Conservation (phyloP, 768 basidiomycete species). For the Mrakia hoshinonis region DNA sequence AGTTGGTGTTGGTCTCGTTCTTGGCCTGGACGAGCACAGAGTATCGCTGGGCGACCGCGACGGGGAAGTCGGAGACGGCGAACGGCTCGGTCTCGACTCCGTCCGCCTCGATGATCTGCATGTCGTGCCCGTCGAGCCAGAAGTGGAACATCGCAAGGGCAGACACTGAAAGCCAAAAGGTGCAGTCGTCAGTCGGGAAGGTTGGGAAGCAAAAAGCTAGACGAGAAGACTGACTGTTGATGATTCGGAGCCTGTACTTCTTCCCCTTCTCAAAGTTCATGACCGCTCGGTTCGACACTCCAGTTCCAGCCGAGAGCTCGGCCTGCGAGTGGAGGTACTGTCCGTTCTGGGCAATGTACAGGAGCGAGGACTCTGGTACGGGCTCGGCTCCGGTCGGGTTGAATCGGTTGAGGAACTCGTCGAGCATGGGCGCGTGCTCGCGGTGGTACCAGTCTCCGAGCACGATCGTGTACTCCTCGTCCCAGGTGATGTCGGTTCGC, state of each 20-base stretch:
- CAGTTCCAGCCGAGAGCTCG: slow-evolving; percentile 47
- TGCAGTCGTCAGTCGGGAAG: not conserved
- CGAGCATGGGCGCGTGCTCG: slow-evolving; percentile 4
- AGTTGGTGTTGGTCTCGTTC: slow-evolving; percentile 76
- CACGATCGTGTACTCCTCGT: slow-evolving; percentile 80
- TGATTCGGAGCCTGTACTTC: slow-evolving; percentile 78
- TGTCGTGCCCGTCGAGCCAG: slow-evolving; percentile 43
- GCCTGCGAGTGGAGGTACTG: slow-evolving; percentile 56
- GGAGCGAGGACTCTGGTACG: slow-evolving; percentile 72
- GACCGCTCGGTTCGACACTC: slow-evolving; percentile 72
- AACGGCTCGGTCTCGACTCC: slow-evolving; percentile 59
- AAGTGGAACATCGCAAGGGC: slow-evolving; percentile 39
- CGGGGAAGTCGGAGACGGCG: slow-evolving; percentile 58
- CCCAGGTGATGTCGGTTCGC: slow-evolving; percentile 58
- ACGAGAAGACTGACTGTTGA: slow-evolving; percentile 50
- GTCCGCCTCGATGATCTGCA: slow-evolving; percentile 42
- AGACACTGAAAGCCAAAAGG: not conserved
- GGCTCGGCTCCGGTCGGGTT: slow-evolving; percentile 61
- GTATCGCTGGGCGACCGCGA: slow-evolving; percentile 86
- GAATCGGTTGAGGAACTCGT: slow-evolving; percentile 15
- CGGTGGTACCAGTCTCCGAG: slow-evolving; percentile 86
- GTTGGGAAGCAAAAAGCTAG: too few relatives aligned
- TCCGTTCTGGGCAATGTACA: slow-evolving; percentile 73
- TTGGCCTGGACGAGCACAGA: slow-evolving; percentile 84
- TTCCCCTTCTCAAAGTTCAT: slow-evolving; percentile 76